Percentiles rank a stretch among this genome's conserved stretches.
Conservation (phyloP, 495 filamentous ascomycete genomes). For the Neurospora pannonica region DNA sequence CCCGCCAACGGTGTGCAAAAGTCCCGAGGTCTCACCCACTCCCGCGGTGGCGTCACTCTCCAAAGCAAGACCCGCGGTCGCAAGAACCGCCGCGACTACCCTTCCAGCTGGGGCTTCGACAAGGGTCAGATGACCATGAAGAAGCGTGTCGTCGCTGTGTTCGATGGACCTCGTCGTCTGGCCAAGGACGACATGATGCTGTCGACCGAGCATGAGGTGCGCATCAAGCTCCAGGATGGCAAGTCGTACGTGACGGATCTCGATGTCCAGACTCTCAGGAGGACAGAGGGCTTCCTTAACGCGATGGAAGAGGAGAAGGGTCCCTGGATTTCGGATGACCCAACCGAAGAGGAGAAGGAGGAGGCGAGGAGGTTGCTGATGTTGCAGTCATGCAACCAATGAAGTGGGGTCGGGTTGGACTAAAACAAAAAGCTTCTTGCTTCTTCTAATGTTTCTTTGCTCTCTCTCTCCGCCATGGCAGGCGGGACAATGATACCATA, state of each 20-base stretch:
- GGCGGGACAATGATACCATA: background rate
- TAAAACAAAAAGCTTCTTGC: background rate
- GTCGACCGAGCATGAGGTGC: constrained; percentile 87
- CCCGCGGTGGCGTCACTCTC: constrained; percentile 51
- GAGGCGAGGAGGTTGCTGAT: background rate
- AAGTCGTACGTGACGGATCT: constrained; percentile 84
- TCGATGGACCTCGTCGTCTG: constrained; percentile 77
- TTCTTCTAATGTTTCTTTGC: background rate
- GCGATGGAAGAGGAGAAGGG: constrained; percentile 80
- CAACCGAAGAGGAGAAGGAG: constrained; percentile 36
- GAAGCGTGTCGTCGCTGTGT: constrained; percentile 90
- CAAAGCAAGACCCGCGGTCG: constrained; percentile 52
- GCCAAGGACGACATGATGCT: constrained; percentile 99
- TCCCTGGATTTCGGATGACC: constrained; percentile 54
- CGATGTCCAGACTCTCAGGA: constrained; percentile 80
- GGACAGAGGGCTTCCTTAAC: constrained; percentile 68
- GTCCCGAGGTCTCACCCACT: constrained; percentile 49
- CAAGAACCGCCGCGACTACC: constrained; percentile 87
- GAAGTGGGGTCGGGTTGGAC: background rate
- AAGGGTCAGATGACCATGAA: constrained; percentile 92
- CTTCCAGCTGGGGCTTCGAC: constrained; percentile 82
- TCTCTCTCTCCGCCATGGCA: too few relatives aligned
- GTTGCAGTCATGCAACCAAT: background rate
- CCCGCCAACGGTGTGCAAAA: constrained; percentile 42
- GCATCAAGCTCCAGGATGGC: constrained; percentile 61